A percentile compares a stretch with the other conserved stretches of the same genome.
Evolutionary conservation across 2,329 filamentous ascomycete genomes (phyloP).

Genomic region (Aspergillus fijiensis): DNA sequence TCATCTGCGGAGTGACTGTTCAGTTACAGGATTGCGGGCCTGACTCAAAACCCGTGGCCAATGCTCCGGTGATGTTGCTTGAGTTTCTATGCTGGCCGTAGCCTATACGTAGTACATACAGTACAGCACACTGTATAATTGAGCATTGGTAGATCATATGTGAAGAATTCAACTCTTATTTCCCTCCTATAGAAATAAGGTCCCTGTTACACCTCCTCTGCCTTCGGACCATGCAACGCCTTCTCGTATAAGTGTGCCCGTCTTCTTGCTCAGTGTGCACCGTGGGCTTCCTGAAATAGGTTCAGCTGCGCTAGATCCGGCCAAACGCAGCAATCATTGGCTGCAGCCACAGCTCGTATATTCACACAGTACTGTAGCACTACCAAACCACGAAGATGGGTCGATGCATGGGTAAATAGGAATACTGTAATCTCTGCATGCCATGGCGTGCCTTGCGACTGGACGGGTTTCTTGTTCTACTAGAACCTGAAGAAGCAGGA

Average conservation of each 20-base stretch:
- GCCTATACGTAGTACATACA: background rate
- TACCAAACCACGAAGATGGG: background rate
- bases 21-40: background rate
- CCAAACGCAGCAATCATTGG: background rate
- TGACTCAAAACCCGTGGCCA: background rate
- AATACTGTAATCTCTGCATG: background rate
- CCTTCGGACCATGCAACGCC: slow-evolving; percentile 9
- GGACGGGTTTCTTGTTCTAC: background rate
- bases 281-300: background rate
- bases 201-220: background rate
- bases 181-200: background rate
- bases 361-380: background rate
- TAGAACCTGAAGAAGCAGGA: background rate
- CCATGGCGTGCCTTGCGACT: background rate
- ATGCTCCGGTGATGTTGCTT: background rate
- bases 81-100: background rate
- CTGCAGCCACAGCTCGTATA: background rate
- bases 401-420: background rate
- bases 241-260: slow-evolving; percentile 25
- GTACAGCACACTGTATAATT: too few species aligned
- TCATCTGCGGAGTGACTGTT: background rate
- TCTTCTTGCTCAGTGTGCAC: background rate
- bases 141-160: too few species aligned
- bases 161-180: background rate
- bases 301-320: background rate